These are phyloP conservation scores for Quercus cerris DNA, from an alignment of 306 rosid species.

Conservation along the genomic window DNA sequence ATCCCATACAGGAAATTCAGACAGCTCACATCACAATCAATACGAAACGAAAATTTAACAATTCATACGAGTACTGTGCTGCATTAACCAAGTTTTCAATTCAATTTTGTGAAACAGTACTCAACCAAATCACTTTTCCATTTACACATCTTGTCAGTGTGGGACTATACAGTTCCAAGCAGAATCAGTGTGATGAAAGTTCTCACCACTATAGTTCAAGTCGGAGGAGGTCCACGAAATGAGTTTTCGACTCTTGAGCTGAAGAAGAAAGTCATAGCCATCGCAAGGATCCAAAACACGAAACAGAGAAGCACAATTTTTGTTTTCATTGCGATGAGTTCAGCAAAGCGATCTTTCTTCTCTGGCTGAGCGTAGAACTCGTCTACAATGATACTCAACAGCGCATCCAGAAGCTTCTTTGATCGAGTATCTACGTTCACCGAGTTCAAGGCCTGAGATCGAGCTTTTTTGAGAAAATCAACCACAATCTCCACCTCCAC, in stretches of 20 bases:
- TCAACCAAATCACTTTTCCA: constrained; percentile 11
- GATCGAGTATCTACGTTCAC: constrained; percentile 31
- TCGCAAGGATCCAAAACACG: constrained; percentile 17
- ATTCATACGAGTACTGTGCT: not conserved
- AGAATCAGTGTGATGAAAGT: not conserved
- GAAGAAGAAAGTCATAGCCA: constrained; percentile 20
- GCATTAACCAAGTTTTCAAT: not conserved
- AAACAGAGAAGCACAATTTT: constrained; percentile 26
- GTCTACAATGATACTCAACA: constrained; percentile 39
- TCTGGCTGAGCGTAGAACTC: constrained; percentile 28
- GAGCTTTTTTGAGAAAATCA: not conserved
- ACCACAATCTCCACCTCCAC: not conserved
- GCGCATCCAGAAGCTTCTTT: constrained; percentile 49
- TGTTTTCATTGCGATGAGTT: constrained; percentile 28
- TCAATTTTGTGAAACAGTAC: not conserved
- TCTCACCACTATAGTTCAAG: constrained; percentile 43
- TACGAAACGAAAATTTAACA: not conserved
- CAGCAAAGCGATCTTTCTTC: constrained; percentile 29
- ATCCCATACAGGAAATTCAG: not conserved
- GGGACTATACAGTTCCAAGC: no score
- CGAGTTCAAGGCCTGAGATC: constrained; percentile 30
- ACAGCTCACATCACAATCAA: not conserved
- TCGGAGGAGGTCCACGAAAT: constrained; percentile 38
- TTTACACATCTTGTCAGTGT: not conserved
- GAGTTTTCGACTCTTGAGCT: constrained; percentile 27